Evolutionary conservation across 208 protist species (phyloP).

Genomic region (Leishmania lainsoni): DNA sequence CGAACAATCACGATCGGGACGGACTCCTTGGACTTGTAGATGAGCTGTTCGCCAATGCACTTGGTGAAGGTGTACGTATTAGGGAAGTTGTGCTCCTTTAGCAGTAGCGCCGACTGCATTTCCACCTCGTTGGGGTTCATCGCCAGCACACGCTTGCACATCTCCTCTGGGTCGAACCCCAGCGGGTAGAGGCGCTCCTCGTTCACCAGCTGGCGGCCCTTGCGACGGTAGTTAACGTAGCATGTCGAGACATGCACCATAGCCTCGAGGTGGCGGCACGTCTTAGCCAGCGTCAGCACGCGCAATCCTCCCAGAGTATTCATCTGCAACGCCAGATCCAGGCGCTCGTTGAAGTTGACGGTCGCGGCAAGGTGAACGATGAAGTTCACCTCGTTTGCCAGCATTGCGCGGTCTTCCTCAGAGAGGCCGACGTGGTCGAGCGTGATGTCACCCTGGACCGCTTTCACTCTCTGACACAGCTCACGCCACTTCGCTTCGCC

Average conservation of each 20-base stretch:
- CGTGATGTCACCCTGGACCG: conserved; percentile 76
- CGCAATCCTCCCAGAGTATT: conserved; percentile 84
- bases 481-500: conserved; percentile 63
- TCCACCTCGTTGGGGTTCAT: conserved; percentile 59
- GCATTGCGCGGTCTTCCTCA: conserved; percentile 44
- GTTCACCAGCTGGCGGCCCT: conserved; percentile 40
- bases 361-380: conserved; percentile 90
- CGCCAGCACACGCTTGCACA: conserved; percentile 78
- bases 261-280: conserved; percentile 64
- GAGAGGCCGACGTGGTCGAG: conserved; percentile 68
- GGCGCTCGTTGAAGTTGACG: conserved; percentile 84
- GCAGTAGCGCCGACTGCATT: conserved; percentile 30
- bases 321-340: conserved; percentile 78
- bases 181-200: conserved; percentile 82
- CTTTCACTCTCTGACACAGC: conserved; percentile 53
- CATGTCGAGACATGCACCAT: conserved; percentile 90
- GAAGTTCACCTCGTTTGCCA: conserved; percentile 59
- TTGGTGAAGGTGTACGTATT: conserved; percentile 94
- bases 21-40: conserved; percentile 54
- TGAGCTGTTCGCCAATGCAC: conserved; percentile 78
- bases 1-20: conserved; percentile 77
- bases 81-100: conserved; percentile 72
- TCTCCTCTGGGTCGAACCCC: conserved; percentile 75
- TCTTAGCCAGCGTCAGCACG: conserved; percentile 75
- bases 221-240: conserved; percentile 86